Conservation (phyloP, 2,329 filamentous ascomycete species). For the Epichloe baconii region DNA sequence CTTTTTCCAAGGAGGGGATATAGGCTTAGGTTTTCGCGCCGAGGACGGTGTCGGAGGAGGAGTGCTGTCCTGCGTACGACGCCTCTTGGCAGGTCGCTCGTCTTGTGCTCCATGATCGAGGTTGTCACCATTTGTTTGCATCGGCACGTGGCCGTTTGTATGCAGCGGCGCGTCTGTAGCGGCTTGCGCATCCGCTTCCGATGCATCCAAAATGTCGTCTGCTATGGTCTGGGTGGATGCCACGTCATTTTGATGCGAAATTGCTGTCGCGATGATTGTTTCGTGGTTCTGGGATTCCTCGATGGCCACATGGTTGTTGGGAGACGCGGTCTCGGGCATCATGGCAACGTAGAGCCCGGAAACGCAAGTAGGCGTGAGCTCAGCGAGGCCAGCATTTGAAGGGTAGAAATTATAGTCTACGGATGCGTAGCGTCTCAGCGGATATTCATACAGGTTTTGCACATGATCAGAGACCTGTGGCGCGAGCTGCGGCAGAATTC, state of each 20-base stretch:
- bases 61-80: constrained; percentile 40
- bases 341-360: constrained; percentile 30
- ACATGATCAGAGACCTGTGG: constrained; percentile 39
- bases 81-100: constrained; percentile 50
- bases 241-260: constrained; percentile 10
- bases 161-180: constrained; percentile 11
- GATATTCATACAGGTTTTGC: constrained; percentile 36
- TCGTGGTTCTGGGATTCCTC: constrained; percentile 16
- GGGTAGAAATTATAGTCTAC: constrained; percentile 42
- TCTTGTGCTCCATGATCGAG: constrained; percentile 25
- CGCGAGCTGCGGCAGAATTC: constrained; percentile 32
- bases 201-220: constrained; percentile 6
- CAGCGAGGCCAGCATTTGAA: constrained; percentile 45
- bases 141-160: constrained; percentile 20
- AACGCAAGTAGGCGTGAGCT: constrained; percentile 36
- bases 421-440: constrained; percentile 31
- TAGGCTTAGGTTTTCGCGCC: constrained; percentile 33
- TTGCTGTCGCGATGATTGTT: constrained; percentile 13
- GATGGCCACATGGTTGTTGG: constrained; percentile 26
- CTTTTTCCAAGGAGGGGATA: constrained; percentile 90
- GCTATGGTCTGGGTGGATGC: constrained; percentile 8
- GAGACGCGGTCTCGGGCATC: constrained; percentile 50
- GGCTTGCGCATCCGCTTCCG: constrained; percentile 9
- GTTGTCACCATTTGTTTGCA: constrained; percentile 46
- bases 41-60: constrained; percentile 21